Conservation (phyloP, 1,284 basidiomycete genomes). For the Termitomyces sp. region DNA sequence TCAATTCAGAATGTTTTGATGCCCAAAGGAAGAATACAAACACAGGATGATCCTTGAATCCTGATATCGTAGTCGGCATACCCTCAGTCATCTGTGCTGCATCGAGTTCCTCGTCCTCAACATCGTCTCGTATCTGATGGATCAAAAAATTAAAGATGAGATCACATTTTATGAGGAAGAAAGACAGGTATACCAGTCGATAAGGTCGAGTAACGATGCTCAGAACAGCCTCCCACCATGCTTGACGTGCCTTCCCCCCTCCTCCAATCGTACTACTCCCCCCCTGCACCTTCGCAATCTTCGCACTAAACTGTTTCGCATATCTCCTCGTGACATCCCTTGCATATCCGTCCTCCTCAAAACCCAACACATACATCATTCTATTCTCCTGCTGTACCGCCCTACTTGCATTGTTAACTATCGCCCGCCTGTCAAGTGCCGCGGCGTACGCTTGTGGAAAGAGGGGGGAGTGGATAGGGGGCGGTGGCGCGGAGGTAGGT, state of each 20-base stretch:
- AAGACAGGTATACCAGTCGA: slow-evolving; percentile 55
- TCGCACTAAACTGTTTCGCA: slow-evolving; percentile 79
- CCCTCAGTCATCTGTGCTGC: slow-evolving; percentile 78
- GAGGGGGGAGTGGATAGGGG: slow-evolving; percentile 14
- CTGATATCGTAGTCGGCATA: slow-evolving; percentile 90
- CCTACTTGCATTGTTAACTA: slow-evolving; percentile 23
- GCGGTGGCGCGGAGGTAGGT: slow-evolving; percentile 16
- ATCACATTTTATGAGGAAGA: slow-evolving; percentile 12
- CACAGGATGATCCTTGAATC: slow-evolving; percentile 96
- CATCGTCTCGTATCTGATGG: slow-evolving; percentile 80
- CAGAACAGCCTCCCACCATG: slow-evolving; percentile 84
- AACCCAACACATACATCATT: slow-evolving; percentile 90
- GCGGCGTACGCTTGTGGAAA: slow-evolving; percentile 27
- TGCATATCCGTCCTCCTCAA: slow-evolving; percentile 86
- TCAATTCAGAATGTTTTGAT: slow-evolving; percentile 10
- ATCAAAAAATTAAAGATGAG: slow-evolving; percentile 2
- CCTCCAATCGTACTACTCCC: slow-evolving; percentile 41
- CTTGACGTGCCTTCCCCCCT: slow-evolving; percentile 54
- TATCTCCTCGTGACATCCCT: slow-evolving; percentile 75
- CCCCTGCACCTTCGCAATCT: slow-evolving; percentile 79
- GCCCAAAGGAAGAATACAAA: slow-evolving; percentile 31
- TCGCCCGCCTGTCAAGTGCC: slow-evolving; percentile 21
- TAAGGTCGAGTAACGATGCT: slow-evolving; percentile 66
- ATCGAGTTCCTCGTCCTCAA: slow-evolving; percentile 92
- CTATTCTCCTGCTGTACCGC: slow-evolving; percentile 61